A percentile compares a stretch with the other conserved stretches of the same genome.
phyloP scores from a whole-genome alignment of 2,329 filamentous ascomycete genomes.

The Fusarium sp. region DNA sequence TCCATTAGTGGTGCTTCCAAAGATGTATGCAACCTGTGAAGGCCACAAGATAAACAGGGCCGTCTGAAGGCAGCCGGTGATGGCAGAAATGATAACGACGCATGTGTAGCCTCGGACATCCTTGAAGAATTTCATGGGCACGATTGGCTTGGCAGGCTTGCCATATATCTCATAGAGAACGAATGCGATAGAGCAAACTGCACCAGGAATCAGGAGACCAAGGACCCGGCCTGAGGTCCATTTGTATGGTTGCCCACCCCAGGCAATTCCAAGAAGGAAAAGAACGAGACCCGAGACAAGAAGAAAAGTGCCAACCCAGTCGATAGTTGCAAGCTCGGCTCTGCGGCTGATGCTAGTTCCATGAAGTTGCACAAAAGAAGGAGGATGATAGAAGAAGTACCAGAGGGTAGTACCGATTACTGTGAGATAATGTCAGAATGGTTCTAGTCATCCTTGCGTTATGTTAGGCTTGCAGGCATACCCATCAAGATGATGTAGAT shows the following conservation, averaged over 20 bases:
- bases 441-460: accelerated
- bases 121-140: not conserved
- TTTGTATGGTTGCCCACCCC: not conserved
- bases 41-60: not conserved
- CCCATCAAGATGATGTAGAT: not conserved
- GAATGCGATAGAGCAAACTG: not conserved
- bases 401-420: not conserved
- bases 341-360: not conserved
- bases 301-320: not conserved
- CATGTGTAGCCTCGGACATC: not conserved
- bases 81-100: not conserved
- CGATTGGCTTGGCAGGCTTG: not conserved
- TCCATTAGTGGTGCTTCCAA: not conserved
- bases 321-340: not conserved
- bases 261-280: not conserved
- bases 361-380: not conserved
- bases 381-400: not conserved
- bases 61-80: not conserved
- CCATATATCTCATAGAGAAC: not conserved
- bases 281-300: not conserved
- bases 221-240: not conserved
- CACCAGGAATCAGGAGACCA: not conserved
- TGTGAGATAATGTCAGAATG: not conserved
- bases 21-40: not conserved
- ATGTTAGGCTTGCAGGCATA: not conserved